phyloP scores from a whole-genome alignment of 306 rosid genomes.

The Cercis canadensis region DNA sequence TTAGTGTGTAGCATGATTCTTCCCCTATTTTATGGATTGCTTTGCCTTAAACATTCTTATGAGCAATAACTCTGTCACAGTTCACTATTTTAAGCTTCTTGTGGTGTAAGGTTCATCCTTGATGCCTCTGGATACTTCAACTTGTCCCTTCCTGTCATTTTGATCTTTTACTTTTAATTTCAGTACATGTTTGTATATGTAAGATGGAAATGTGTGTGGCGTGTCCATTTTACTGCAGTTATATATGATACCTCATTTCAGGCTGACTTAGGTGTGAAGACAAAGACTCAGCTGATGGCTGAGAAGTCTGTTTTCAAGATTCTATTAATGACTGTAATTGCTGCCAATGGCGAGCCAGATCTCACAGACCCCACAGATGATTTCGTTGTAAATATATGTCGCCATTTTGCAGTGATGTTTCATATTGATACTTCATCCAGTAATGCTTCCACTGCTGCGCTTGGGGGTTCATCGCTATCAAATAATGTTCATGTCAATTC shows the following conservation, averaged over 20 bases:
- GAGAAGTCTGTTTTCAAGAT: slow-evolving; percentile 96
- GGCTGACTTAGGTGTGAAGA: slow-evolving; percentile 99
- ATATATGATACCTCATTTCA: slow-evolving; percentile 47
- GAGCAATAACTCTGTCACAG: slow-evolving; percentile 14
- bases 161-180: slow-evolving; percentile 12
- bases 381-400: slow-evolving; percentile 85
- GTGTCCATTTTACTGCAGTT: slow-evolving; percentile 39
- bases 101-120: slow-evolving; percentile 19
- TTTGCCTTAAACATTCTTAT: slow-evolving; percentile 26
- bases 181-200: neutral
- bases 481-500: slow-evolving; percentile 63
- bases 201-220: slow-evolving; percentile 7
- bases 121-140: slow-evolving; percentile 3
- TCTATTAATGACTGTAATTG: slow-evolving; percentile 87
- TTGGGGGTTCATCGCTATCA: slow-evolving; percentile 66
- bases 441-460: slow-evolving; percentile 57
- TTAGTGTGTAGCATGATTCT: slow-evolving; percentile 15
- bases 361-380: slow-evolving; percentile 83
- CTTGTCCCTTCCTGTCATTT: slow-evolving; percentile 10
- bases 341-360: slow-evolving; percentile 89
- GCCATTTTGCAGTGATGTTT: slow-evolving; percentile 95
- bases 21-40: slow-evolving; percentile 14
- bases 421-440: slow-evolving; percentile 71
- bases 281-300: slow-evolving; percentile 98
- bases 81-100: slow-evolving; percentile 16